Percentiles rank a stretch among this genome's conserved stretches.
phyloP scores from a whole-genome alignment of 768 basidiomycete species.

The Lentinula aciculospora region DNA sequence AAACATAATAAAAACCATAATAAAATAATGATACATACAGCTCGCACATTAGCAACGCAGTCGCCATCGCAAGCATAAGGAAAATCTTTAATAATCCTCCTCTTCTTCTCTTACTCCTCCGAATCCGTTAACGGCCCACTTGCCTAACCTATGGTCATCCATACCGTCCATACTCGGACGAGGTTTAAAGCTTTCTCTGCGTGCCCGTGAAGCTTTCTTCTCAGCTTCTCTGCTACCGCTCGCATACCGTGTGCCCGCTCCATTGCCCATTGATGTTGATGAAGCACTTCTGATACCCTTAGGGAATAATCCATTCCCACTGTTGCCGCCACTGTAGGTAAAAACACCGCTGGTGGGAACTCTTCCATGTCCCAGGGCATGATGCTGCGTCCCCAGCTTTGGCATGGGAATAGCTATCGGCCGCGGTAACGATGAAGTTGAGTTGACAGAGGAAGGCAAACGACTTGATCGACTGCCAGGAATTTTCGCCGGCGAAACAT shows the following conservation, averaged over 20 bases:
- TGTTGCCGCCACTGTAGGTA: background rate
- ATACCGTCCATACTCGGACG: conserved; percentile 62
- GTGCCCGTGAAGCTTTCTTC: conserved; percentile 47
- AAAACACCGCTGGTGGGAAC: conserved; percentile 25
- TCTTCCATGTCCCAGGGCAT: conserved; percentile 51
- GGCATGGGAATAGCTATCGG: conserved; percentile 45
- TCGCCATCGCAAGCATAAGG: background rate
- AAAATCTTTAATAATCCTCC: conserved; percentile 21
- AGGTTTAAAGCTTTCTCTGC: conserved; percentile 80
- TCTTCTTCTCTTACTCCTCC: conserved; percentile 45
- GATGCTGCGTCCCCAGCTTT: conserved; percentile 45
- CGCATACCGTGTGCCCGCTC: conserved; percentile 17
- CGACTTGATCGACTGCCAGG: conserved; percentile 18
- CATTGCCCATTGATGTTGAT: conserved; percentile 15
- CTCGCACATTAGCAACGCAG: no score
- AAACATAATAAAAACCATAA: no score
- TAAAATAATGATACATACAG: no score
- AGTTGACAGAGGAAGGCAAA: conserved; percentile 18
- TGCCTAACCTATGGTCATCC: conserved; percentile 21
- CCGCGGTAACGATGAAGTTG: conserved; percentile 29
- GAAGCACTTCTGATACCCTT: conserved; percentile 20
- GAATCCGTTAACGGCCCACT: conserved; percentile 17
- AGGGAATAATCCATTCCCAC: conserved; percentile 14
- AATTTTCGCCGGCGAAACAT: conserved; percentile 48
- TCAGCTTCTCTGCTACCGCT: conserved; percentile 19